These are phyloP conservation scores for Didymella sp. DNA, from an alignment of 2,329 filamentous ascomycete species.

Conservation along the genomic window DNA sequence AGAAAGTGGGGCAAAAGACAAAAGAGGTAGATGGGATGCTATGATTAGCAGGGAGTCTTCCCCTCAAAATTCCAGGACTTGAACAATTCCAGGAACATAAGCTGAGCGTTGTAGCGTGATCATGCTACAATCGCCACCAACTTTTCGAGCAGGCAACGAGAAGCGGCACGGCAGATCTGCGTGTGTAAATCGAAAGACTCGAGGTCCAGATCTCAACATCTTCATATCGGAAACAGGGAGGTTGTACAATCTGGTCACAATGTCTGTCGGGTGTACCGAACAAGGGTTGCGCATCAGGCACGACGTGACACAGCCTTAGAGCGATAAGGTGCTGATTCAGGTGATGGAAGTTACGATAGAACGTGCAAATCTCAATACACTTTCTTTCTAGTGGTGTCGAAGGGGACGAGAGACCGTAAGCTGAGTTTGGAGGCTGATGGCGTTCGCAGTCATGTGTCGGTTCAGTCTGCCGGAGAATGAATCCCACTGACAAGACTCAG, in stretches of 20 bases:
- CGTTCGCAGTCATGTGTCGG: slow-evolving; percentile 17
- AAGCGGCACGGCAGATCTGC: neutral
- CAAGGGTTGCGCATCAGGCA: slow-evolving; percentile 14
- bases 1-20: neutral
- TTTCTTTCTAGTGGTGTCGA: neutral
- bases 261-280: slow-evolving; percentile 15
- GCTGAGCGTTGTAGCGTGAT: slow-evolving; percentile 1
- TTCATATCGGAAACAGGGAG: slow-evolving; percentile 13
- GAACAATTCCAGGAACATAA: neutral
- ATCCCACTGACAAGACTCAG: slow-evolving; percentile 11
- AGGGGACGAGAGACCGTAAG: slow-evolving; percentile 5
- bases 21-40: neutral
- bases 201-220: slow-evolving; percentile 15
- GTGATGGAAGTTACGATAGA: slow-evolving; percentile 11
- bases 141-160: neutral
- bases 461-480: slow-evolving; percentile 6
- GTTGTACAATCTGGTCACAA: slow-evolving; percentile 17
- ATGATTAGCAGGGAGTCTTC: neutral
- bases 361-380: slow-evolving; percentile 10
- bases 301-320: slow-evolving; percentile 17
- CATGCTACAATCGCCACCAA: neutral
- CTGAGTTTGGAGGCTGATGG: slow-evolving; percentile 17
- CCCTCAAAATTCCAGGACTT: too few species aligned
- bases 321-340: slow-evolving; percentile 18
- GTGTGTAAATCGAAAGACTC: neutral